Percentiles rank a stretch among this genome's conserved stretches.
Conservation (phyloP, 768 basidiomycete species). For the Asterophora parasitica region DNA sequence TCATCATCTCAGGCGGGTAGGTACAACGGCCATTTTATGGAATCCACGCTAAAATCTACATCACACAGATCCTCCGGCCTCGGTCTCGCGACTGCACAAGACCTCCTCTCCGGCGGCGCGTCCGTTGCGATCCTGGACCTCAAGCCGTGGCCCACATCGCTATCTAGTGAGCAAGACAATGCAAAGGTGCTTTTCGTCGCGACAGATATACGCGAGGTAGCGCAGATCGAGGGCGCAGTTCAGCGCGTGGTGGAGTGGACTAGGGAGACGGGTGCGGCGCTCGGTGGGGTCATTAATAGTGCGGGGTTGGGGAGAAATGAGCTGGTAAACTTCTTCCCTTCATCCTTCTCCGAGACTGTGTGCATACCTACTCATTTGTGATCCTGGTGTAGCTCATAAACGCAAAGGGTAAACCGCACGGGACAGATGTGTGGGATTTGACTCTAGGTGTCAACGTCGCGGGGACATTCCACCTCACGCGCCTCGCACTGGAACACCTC, state of each 20-base stretch:
- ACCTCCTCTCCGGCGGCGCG: constrained; percentile 38
- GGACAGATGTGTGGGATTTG: constrained; percentile 47
- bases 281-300: constrained; percentile 59
- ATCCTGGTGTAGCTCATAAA: constrained; percentile 44
- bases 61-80: constrained; percentile 48
- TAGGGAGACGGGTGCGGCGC: constrained; percentile 32
- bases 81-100: constrained; percentile 47
- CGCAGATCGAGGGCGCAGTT: constrained; percentile 35
- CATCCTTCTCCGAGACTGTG: background rate
- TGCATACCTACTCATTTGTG: background rate
- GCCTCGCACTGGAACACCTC: constrained; percentile 47
- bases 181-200: constrained; percentile 33
- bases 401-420: constrained; percentile 40
- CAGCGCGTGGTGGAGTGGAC: constrained; percentile 36
- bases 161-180: constrained; percentile 12
- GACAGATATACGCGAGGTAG: constrained; percentile 36
- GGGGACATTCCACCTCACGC: constrained; percentile 56
- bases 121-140: constrained; percentile 52
- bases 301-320: constrained; percentile 42
- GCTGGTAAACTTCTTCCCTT: constrained; percentile 12
- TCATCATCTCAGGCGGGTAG: constrained; percentile 55
- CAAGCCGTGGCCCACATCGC: constrained; percentile 27
- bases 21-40: constrained; percentile 7
- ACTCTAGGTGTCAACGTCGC: constrained; percentile 51
- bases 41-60: background rate